Percentiles rank a stretch among this genome's conserved stretches.
phyloP scores from a whole-genome alignment of 176 grass and related monocot genomes.

The Rhynchospora pubera region DNA sequence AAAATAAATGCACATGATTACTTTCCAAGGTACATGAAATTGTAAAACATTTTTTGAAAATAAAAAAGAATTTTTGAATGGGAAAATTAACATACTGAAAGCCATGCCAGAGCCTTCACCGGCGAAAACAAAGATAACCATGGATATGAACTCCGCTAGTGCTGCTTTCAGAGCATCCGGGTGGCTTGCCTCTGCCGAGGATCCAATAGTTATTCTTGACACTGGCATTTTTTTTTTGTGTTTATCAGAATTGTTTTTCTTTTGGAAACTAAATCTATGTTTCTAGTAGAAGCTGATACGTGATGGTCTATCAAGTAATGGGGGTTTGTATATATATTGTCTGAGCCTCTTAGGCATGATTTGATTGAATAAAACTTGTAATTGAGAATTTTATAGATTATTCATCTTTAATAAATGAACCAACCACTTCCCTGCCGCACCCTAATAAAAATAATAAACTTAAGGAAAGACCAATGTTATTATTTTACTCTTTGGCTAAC shows the following conservation, averaged over 20 bases:
- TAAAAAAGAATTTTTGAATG: neutral
- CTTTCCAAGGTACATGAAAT: neutral
- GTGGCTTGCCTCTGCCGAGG: constrained; percentile 20
- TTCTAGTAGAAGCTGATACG: neutral
- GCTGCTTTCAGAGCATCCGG: constrained; percentile 31
- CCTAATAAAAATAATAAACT: neutral
- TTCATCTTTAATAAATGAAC: neutral
- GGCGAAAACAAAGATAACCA: constrained; percentile 42
- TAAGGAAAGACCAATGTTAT: neutral
- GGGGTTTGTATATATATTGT: neutral
- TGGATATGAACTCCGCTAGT: constrained; percentile 37
- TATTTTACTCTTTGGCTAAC: neutral
- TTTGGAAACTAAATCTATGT: neutral
- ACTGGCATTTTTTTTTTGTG: constrained; percentile 22
- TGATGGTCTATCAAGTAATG: neutral
- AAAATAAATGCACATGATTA: neutral
- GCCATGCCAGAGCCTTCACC: constrained; percentile 48
- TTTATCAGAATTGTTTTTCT: neutral
- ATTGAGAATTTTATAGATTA: neutral
- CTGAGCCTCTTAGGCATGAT: neutral
- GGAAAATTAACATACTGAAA: constrained; percentile 28
- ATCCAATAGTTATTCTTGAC: constrained; percentile 31
- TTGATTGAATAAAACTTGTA: neutral
- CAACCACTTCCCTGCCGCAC: neutral
- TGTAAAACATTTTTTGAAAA: neutral